These are phyloP conservation scores for Heliocybe sulcata DNA, from an alignment of 1,284 basidiomycete genomes.

Conservation along the genomic window DNA sequence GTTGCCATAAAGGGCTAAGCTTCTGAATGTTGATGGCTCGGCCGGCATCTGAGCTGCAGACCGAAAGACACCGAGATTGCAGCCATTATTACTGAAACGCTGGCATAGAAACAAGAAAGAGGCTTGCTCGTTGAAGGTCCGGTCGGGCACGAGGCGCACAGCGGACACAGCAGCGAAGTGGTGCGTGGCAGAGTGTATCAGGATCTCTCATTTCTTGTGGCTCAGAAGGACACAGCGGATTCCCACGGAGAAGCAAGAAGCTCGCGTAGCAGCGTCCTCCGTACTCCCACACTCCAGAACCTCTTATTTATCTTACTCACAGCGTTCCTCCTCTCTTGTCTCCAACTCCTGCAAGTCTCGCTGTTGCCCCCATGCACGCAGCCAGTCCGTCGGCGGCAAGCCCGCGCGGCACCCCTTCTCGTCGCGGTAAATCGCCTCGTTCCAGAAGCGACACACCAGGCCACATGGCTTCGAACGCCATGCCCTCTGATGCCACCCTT, in stretches of 20 bases:
- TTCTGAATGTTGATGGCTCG: neutral
- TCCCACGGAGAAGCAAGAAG: slow-evolving; percentile 18
- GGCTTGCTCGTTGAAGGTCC: neutral
- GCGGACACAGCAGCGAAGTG: neutral
- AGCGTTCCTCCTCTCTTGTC: slow-evolving; percentile 14
- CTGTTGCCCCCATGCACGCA: slow-evolving; percentile 28
- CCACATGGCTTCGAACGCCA: slow-evolving; percentile 20
- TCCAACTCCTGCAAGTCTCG: slow-evolving; percentile 8
- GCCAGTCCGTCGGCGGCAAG: slow-evolving; percentile 34
- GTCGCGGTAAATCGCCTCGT: slow-evolving; percentile 48
- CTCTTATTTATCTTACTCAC: slow-evolving; percentile 15
- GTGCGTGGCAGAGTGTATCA: neutral
- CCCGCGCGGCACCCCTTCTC: slow-evolving; percentile 47
- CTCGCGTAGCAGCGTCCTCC: neutral
- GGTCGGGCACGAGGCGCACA: neutral
- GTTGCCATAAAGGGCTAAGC: neutral
- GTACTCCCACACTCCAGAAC: slow-evolving; percentile 4
- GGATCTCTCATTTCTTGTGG: slow-evolving; percentile 1
- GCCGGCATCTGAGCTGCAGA: neutral
- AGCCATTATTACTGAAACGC: neutral
- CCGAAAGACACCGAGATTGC: neutral
- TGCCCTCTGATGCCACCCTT: slow-evolving; percentile 32
- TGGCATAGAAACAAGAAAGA: neutral
- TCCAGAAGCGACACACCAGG: slow-evolving; percentile 32
- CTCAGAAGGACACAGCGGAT: slow-evolving; percentile 8